A percentile compares a stretch with the other conserved stretches of the same genome.
These are phyloP conservation scores for Scutellaria galericulata DNA, from an alignment of 257 asterid species.

Conservation along the genomic window DNA sequence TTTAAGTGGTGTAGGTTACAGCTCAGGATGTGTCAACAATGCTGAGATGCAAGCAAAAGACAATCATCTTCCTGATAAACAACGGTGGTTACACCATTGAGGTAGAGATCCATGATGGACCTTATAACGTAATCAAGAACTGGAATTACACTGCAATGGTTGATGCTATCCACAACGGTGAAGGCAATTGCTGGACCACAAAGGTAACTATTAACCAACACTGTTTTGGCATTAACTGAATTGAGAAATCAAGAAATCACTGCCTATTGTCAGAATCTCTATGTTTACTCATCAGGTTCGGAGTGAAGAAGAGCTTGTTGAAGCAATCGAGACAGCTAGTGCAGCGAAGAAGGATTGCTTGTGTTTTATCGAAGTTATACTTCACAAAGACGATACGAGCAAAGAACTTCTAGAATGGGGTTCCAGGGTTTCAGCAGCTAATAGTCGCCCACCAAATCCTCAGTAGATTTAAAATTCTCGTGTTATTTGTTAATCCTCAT, in stretches of 20 bases:
- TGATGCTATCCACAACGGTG: conserved; percentile 77
- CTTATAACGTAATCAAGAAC: conserved; percentile 88
- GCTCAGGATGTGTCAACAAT: conserved; percentile 81
- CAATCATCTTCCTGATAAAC: conserved; percentile 78
- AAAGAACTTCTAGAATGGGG: conserved; percentile 94
- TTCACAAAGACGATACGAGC: conserved; percentile 89
- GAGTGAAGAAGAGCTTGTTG: conserved; percentile 68
- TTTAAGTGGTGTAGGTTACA: conserved; percentile 53
- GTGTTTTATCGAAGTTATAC: conserved; percentile 82
- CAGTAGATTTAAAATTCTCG: conserved; percentile 42
- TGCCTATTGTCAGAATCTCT: not conserved
- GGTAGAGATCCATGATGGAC: conserved; percentile 86
- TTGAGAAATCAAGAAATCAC: not conserved
- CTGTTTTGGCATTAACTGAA: not conserved
- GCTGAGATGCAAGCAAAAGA: conserved; percentile 65
- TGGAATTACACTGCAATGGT: conserved; percentile 80
- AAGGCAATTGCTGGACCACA: conserved; percentile 89
- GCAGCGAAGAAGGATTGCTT: conserved; percentile 60
- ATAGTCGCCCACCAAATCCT: conserved; percentile 83
- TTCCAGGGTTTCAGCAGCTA: conserved; percentile 80
- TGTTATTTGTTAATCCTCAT: not conserved
- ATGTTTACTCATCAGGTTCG: conserved; percentile 43
- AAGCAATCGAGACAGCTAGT: conserved; percentile 64
- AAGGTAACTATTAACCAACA: conserved; percentile 51
- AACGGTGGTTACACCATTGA: conserved; percentile 85